A percentile compares a stretch with the other conserved stretches of the same genome.
Conservation (phyloP, 2,329 filamentous ascomycete genomes). For the Rhinocladiella similis region DNA sequence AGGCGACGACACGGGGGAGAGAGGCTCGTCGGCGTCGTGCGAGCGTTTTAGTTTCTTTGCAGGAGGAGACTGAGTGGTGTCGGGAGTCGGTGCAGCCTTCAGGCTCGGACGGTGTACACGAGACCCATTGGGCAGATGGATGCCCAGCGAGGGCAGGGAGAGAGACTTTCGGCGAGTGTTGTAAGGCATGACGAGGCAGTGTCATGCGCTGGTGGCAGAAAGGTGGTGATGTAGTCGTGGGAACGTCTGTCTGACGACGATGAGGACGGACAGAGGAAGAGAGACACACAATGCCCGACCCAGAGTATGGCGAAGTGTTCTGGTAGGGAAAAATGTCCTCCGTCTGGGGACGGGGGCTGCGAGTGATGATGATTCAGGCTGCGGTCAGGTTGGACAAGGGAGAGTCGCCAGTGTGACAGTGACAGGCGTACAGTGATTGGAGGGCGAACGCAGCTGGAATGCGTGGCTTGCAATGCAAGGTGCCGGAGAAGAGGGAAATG, state of each 20-base stretch:
- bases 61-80: slow-evolving; percentile 57
- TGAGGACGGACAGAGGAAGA: slow-evolving; percentile 11
- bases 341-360: slow-evolving; percentile 4
- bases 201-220: slow-evolving; percentile 18
- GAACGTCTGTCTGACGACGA: slow-evolving; percentile 26
- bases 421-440: slow-evolving; percentile 19
- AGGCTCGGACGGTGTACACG: slow-evolving; percentile 59
- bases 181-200: slow-evolving; percentile 71
- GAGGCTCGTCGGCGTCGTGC: slow-evolving; percentile 52
- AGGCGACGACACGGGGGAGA: slow-evolving; percentile 35
- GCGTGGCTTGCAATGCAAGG: slow-evolving; percentile 30
- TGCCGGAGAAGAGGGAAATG: slow-evolving; percentile 23
- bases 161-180: slow-evolving; percentile 96
- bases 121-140: slow-evolving; percentile 69
- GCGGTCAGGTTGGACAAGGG: slow-evolving; percentile 20
- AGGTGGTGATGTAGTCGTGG: slow-evolving; percentile 15
- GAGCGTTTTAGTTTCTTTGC: slow-evolving; percentile 78
- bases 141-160: slow-evolving; percentile 87
- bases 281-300: slow-evolving; percentile 10
- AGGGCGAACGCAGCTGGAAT: slow-evolving; percentile 24
- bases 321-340: slow-evolving; percentile 14
- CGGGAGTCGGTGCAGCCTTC: slow-evolving; percentile 59
- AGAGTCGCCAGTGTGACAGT: slow-evolving; percentile 11
- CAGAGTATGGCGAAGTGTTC: slow-evolving; percentile 12
- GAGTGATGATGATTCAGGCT: slow-evolving; percentile 26